Percentiles rank a stretch among this genome's conserved stretches.
These are phyloP conservation scores for Phytophthora pistaciae DNA, from an alignment of 352 stramenopile species.

Conservation along the genomic window DNA sequence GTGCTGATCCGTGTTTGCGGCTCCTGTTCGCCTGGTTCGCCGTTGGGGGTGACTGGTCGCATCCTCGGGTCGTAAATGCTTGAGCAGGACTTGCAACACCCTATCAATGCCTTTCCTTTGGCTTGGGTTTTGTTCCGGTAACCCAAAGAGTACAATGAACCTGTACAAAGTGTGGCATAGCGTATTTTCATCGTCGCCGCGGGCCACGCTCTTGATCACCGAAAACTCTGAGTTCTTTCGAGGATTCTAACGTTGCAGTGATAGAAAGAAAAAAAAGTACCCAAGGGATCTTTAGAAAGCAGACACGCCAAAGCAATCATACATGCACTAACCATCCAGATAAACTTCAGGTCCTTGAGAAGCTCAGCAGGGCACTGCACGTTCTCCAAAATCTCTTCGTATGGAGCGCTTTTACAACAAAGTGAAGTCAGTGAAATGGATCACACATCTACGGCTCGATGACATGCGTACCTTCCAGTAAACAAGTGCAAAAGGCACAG, in stretches of 20 bases:
- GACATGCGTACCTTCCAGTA: conserved; percentile 84
- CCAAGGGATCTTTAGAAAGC: background rate
- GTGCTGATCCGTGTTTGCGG: conserved; percentile 7
- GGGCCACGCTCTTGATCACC: conserved; percentile 68
- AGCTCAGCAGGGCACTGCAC: conserved; percentile 92
- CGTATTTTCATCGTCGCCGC: conserved; percentile 80
- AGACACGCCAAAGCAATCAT: background rate
- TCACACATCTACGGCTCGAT: background rate
- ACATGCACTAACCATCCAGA: conserved; percentile 86
- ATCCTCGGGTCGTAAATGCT: conserved; percentile 66
- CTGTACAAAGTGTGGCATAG: conserved; percentile 97
- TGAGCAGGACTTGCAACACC: conserved; percentile 70
- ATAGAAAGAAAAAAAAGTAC: background rate
- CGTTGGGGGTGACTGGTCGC: conserved; percentile 21
- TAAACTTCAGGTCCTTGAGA: conserved; percentile 78
- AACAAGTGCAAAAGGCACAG: conserved; percentile 97
- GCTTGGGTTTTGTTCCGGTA: conserved; percentile 74
- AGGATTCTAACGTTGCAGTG: conserved; percentile 40
- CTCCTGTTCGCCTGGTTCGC: conserved; percentile 28
- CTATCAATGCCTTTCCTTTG: conserved; percentile 44
- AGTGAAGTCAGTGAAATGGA: conserved; percentile 5
- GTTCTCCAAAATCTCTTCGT: conserved; percentile 97
- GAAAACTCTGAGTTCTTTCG: conserved; percentile 71
- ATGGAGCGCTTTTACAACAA: conserved; percentile 81
- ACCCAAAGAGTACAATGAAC: conserved; percentile 96